Base-by-base conservation (phyloP, 176 grass and related monocot genomes). In the Lolium perenne region DNA sequence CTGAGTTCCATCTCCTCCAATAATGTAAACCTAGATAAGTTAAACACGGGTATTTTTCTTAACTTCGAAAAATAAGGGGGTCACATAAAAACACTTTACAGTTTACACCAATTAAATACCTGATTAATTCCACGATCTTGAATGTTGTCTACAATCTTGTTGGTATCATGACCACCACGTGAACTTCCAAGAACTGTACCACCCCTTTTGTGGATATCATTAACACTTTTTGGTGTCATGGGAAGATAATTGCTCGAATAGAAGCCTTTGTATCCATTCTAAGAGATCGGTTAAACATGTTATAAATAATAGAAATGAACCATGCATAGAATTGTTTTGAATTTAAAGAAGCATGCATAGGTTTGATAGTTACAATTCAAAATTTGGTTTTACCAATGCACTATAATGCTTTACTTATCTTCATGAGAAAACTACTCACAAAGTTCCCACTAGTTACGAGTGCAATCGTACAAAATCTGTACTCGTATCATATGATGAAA, bases 51-150 rank as follows among this genome's bases (percentile, higher is more conserved):
- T 74, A 79, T 63, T 61, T 62, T 65, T 54, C 17, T 72, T 35
- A 10, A 54, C 10, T 53, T 70, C 49, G 17, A 83, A 82, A 73
- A 84, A 83, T 43, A 78, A 51, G 18, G 48, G 46, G 29, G 10
- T 45, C 40, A 4, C 1, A 76, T 10, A 21, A 79, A 64, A 46
- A 78, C 41, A 56, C 10, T 80, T 68, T 55, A 78, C 41, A 56
- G 7, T 80, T 68, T 55, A 47, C 62, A 83, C 76, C 16, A 82
- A 60, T 51, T 16, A 76, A 4, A 16, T 84, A 95, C 97, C 92
- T 98, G 94, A 94, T 98, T 98, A 88, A 98, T 90, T 78, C 97
- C 97, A 79, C 93, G 93, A 84, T 98, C 97, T 71, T 98, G 88
- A 82, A 98, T 95, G 73, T 98, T 98, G 41, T 98, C 94, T 15